These are phyloP conservation scores for Geosiphon pyriformis DNA, from an alignment of 192 early-diverging fungal species.

Conservation along the genomic window DNA sequence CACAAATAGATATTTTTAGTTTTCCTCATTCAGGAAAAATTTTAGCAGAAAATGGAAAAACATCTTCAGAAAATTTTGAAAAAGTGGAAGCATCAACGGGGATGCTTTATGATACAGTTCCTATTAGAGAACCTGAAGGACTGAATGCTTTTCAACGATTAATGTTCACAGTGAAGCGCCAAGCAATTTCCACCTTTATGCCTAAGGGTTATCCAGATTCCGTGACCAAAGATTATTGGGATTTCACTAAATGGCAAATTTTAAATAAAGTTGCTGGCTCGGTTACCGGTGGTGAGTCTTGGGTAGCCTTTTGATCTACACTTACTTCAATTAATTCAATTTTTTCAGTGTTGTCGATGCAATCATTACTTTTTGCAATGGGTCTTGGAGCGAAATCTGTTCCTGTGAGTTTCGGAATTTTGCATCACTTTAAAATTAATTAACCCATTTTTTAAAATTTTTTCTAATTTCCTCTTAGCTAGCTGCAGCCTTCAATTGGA, in stretches of 20 bases:
- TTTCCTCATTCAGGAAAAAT: not conserved
- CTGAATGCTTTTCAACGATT: conserved; percentile 1
- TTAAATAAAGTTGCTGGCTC: conserved; percentile 71
- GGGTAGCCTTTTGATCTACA: not conserved
- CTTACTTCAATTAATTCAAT: not conserved
- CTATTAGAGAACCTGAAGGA: not conserved
- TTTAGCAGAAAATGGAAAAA: not conserved
- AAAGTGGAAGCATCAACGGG: not conserved
- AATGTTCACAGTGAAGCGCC: not conserved
- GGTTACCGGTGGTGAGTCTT: conserved; percentile 54
- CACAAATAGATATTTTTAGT: conserved; percentile 1
- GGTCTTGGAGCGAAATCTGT: conserved; percentile 73
- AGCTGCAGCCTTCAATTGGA: conserved; percentile 86
- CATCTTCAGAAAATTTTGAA: not conserved
- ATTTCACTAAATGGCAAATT: conserved; percentile 76
- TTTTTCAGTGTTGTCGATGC: conserved; percentile 66
- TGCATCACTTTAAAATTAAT: too few species aligned
- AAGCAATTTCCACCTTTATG: conserved; percentile 51
- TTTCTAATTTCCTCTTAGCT: conserved; percentile 25
- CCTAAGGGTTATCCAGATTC: conserved; percentile 71
- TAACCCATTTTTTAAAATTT: too few species aligned
- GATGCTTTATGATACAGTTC: too few species aligned
- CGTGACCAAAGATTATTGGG: conserved; percentile 68
- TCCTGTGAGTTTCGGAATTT: conserved; percentile 29
- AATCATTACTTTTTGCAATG: conserved; percentile 80